These are phyloP conservation scores for Kodamaea neixiangensis DNA, from an alignment of 805 yeast species.

Conservation along the genomic window DNA sequence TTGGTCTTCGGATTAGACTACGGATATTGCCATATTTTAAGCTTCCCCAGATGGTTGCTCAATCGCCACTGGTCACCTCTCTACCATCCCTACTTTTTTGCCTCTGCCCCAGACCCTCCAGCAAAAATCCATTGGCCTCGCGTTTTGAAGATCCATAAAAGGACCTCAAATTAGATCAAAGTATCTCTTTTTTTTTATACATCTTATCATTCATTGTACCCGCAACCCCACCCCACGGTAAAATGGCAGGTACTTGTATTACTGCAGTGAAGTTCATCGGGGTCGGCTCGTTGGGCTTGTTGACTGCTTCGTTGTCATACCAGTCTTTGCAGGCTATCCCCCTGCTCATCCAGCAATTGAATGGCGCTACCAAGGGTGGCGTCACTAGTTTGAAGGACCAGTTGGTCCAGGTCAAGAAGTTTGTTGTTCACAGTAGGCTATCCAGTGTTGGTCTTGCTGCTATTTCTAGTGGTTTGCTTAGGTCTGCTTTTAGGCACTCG, in stretches of 20 bases:
- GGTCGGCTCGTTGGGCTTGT: conserved; percentile 65
- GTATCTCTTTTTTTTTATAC: not conserved
- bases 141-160: not conserved
- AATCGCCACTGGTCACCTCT: not conserved
- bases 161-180: not conserved
- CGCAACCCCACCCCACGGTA: conserved; percentile 2
- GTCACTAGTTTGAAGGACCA: conserved; percentile 11
- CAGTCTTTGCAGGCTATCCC: conserved; percentile 38
- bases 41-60: not conserved
- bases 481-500: conserved; percentile 56
- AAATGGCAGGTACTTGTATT: conserved; percentile 26
- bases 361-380: conserved; percentile 15
- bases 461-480: conserved; percentile 52
- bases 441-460: conserved; percentile 42
- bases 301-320: conserved; percentile 52
- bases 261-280: conserved; percentile 61
- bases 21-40: not conserved
- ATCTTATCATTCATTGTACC: conserved; percentile 1
- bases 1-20: not conserved
- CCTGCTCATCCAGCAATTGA: conserved; percentile 28
- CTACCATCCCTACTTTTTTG: not conserved
- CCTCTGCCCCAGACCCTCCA: not conserved
- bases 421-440: conserved; percentile 25
- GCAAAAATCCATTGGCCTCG: not conserved
- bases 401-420: conserved; percentile 21